Base-by-base conservation (phyloP, 2,329 filamentous ascomycete genomes). In the Aureobasidium subglaciale region DNA sequence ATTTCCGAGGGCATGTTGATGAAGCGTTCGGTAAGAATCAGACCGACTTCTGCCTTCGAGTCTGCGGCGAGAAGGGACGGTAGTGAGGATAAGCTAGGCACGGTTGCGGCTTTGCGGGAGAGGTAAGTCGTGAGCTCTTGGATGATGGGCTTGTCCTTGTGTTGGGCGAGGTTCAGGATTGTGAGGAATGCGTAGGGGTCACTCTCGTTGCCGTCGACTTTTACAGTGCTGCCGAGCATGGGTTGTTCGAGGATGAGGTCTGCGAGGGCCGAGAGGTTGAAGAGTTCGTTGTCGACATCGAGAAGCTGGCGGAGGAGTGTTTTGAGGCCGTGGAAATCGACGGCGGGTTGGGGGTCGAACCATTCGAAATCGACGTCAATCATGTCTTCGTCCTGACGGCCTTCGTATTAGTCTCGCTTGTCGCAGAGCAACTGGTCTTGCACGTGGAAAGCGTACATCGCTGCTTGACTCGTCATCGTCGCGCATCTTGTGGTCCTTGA, bases 311-410 rank as follows among this genome's bases (percentile, higher is more conserved):
- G 87, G 58, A 96, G 73, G 7, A 99, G 83, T 9, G 84, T 86
- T 71, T 96, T 96, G 64, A 95, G 82, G 57, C 93, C 93, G 73
- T 97, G 92, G 72, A 97, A 97, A 72, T 99, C 93, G 64, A 95
- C 80, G 7, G 87, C 83, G 2, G 88, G 79, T 64, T 93, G 86
- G 60, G 92, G 95, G 73, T 96, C 95, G 76, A 97, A 99, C 88
- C 90, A 97, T 75, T 99, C 93, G 66, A 99, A 99, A 62, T 97
- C 92, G 57, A 97, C 90, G 68, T 97, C 86, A 62, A 99, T 84
- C 70, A 92, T 87, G 68, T 96, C 88, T 66, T 90, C 87, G 66
- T 96, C 89, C 88, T 95, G 58, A 13, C 16, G 6, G 35, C 48
- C 50, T 34, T n/a, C 35, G 4, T 3, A 7, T 56, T n/a, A 62